Percentiles rank a stretch among this genome's conserved stretches.
These are phyloP conservation scores for Avena atlantica DNA, from an alignment of 176 grass and related monocot species.

Conservation along the genomic window DNA sequence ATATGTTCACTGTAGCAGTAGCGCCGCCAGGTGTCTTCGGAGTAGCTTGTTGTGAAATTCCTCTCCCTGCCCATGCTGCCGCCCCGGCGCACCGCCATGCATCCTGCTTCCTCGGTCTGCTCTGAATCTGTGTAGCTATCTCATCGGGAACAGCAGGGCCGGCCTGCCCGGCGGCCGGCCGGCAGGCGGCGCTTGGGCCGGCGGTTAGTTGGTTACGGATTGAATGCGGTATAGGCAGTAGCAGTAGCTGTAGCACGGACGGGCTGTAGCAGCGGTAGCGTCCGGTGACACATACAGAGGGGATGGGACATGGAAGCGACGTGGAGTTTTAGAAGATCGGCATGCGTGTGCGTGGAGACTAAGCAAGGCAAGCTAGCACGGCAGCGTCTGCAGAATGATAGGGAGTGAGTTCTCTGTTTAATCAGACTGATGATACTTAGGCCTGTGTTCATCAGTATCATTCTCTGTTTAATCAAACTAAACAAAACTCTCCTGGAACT, in stretches of 20 bases:
- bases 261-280: neutral
- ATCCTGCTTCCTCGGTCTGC: neutral
- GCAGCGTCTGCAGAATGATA: neutral
- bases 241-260: neutral
- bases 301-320: neutral
- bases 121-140: constrained; percentile 20
- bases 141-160: constrained; percentile 21
- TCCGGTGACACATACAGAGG: neutral
- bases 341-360: neutral
- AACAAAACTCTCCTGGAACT: too few species aligned
- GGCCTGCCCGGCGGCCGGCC: neutral
- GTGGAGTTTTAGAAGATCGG: neutral
- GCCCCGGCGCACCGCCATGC: neutral
- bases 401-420: too few species aligned
- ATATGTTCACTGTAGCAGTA: neutral
- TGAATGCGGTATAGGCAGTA: constrained; percentile 2
- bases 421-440: too few species aligned
- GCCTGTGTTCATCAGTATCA: too few species aligned
- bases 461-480: too few species aligned
- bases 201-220: constrained; percentile 2
- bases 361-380: neutral
- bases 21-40: too few species aligned
- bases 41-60: neutral
- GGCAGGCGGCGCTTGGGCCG: neutral
- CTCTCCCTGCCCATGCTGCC: neutral